Base-by-base conservation (phyloP, 352 stramenopile species). In the Achlya hypogyna region DNA sequence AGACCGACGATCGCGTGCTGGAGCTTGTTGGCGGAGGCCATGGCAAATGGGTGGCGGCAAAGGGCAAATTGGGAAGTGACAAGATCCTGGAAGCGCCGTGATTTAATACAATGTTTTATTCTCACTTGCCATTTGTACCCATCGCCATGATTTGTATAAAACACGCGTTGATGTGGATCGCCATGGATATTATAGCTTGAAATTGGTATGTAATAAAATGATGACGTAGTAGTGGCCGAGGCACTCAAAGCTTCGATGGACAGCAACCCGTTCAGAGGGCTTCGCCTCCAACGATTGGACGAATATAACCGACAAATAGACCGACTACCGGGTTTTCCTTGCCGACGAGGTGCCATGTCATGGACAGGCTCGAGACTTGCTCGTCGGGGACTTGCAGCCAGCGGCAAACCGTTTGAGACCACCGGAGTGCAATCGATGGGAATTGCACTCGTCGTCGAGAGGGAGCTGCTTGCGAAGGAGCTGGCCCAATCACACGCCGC, bases 1-100 rank as follows among this genome's bases (percentile, higher is more conserved):
- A 99, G 96, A 29, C 97, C 97, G 51, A 99, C 83, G 70, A 93
- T 92, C 70, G 77, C 75, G 70, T 82, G 76, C 59, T 62, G 47
- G 18, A 69, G 35, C 27, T 43, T 53, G 31, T 27, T 53, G 22
- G 16, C 49, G 6, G 23, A 28, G 18, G 10, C 28, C 20, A 22
- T 58, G 49, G 10, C 12, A 56, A 56, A 56, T 35, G 49, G 25
- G 25, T 47, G 58, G 28, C 29, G 9, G 35, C n/a, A 53, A 65
- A 52, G 58, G 28, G 54, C n/a, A 49, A 35, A 63, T 35, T 63
- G 54, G 32, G 16, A 27, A 63, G 29, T 63, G 32, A 8, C 16
- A 49, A 49, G 32, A 63, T 63, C 20, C 51, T 45, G 2, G 6
- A 63, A 23, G 14, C 12, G 20, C 27, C 54, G n/a, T 22, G 31